Conservation (phyloP, 169 alveolate genomes). For the Cryptosporidium meleagridis region DNA sequence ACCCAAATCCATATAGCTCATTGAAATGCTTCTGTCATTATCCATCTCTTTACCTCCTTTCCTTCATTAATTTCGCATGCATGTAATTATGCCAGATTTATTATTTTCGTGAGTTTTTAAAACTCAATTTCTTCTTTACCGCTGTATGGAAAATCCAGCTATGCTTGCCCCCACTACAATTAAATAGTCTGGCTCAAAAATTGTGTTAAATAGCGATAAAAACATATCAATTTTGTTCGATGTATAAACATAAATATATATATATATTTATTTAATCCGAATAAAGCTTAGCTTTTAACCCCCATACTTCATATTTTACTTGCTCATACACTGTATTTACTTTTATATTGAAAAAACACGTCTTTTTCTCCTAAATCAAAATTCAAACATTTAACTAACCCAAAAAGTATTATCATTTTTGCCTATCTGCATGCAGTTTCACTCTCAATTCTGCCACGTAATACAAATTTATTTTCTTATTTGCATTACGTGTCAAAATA, state of each 20-base stretch:
- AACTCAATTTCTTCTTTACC: background rate
- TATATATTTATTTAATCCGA: too few relatives aligned
- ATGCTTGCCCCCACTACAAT: background rate
- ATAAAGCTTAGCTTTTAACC: background rate
- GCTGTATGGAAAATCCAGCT: background rate
- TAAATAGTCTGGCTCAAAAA: background rate
- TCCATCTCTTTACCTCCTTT: conserved; percentile 35
- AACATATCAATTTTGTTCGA: background rate
- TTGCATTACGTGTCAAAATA: too few relatives aligned
- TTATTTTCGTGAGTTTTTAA: background rate
- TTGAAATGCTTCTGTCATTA: conserved; percentile 27
- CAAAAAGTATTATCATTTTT: too few relatives aligned
- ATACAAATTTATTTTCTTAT: too few relatives aligned
- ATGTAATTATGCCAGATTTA: background rate
- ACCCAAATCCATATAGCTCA: conserved; percentile 14
- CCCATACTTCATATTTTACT: background rate
- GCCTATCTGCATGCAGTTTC: background rate
- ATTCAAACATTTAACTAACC: too few relatives aligned
- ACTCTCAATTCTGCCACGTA: too few relatives aligned
- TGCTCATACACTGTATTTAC: background rate
- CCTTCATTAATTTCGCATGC: conserved; percentile 3
- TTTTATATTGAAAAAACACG: too few relatives aligned
- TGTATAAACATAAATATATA: background rate
- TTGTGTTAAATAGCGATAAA: background rate
- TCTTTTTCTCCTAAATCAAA: too few relatives aligned